Base-by-base conservation (phyloP, 2,329 filamentous ascomycete genomes). In the Fusarium phyllophilum region DNA sequence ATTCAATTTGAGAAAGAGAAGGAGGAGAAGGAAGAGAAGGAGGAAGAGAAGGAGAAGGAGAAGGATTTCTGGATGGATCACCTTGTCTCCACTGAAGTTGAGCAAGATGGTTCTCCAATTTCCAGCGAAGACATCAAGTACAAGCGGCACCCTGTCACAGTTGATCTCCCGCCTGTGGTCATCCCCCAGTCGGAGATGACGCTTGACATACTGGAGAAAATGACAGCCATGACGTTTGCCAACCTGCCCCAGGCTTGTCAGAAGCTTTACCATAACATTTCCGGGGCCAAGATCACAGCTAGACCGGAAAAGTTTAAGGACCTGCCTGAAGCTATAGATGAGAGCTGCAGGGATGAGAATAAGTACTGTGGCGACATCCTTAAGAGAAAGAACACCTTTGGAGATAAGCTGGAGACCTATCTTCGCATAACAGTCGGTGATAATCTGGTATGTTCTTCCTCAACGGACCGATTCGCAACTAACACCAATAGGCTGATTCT, bases 301-400 rank as follows among this genome's bases (percentile, higher is more conserved):
- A 42, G 38, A 5, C 52, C 52, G 12, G 10, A 18, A 5, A 2
- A 2, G 0, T 56, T 56, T 8, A 5, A 17, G 2, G 1, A 42
- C 6, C 52, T 56, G 2, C 52, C 52, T 15, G 22, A 56, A 56
- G 38, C 52, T 2, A 44, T 56, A 1, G 52, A 44, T 0, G 38
- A 14, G 12, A 56, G 52, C 38, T 56, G 52, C 1, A 56, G 17
- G 0, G 52, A 56, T 3, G 20, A 18, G 17, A n/a, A 42, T 0
- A 56, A 56, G 22, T 14, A 14, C 22, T 56, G 52, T 0, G 36
- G 52, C 0, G 6, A 0, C 8, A 56, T 56, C 1, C 52, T 56
- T 0, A 17, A 55, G 11, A 0, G 0, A 6, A 56, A 42, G 20
- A 0, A 56, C 6, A 42, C 26, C 0, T 56, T 56, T 15, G 1